Base-by-base conservation (phyloP, 192 early-diverging fungal genomes). In the Backusella tuberculispora region DNA sequence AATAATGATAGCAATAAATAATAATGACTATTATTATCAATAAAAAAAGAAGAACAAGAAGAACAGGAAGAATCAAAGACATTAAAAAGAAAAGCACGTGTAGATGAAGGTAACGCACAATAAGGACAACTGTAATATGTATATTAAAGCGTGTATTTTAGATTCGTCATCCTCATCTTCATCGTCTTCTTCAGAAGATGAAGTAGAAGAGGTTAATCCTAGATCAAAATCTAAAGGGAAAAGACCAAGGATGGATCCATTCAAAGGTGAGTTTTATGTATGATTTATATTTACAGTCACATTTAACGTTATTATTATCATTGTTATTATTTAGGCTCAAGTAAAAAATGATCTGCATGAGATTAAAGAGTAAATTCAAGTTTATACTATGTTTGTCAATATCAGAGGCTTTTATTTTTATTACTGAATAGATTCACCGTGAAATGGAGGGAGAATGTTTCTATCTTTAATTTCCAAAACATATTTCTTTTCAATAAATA, bases 181-280 rank as follows among this genome's bases (percentile, higher is more conserved):
- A 14, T 72, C 71, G 1, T 63, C 60, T 44, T 40, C 41, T 9
- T 53, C 42, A 29, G 66, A 77, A 1, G 76, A 72, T 38, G 70
- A 71, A 42, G 69, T 67, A 45, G 44, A 64, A 14, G 69, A 68
- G 6, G 44, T 24, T 9, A n/a, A 65, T 34, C 50, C 19, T 10
- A 43, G 3, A 4, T 9, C 66, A 69, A 47, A 1, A 24, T 8
- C 24, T 19, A 45, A 69, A 7, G 73, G 44, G 21, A 72, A 72
- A 46, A 63, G 47, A 44, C 21, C 38, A 13, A 50, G 74, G 17
- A 63, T 69, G 42, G 74, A 76, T 70, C 74, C 74, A n/a, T 76
- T 76, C 48, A 41, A 65, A 63, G 46, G 65, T 40, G 44, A 66
- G n/a, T n/a, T n/a, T 2, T 17, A 8, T 8, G 15, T 50, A 0